Evolutionary conservation across 306 rosid genomes (phyloP), one percentile per base, ranked within the genome.

Genomic region (Sphenostylis stenocarpa): DNA sequence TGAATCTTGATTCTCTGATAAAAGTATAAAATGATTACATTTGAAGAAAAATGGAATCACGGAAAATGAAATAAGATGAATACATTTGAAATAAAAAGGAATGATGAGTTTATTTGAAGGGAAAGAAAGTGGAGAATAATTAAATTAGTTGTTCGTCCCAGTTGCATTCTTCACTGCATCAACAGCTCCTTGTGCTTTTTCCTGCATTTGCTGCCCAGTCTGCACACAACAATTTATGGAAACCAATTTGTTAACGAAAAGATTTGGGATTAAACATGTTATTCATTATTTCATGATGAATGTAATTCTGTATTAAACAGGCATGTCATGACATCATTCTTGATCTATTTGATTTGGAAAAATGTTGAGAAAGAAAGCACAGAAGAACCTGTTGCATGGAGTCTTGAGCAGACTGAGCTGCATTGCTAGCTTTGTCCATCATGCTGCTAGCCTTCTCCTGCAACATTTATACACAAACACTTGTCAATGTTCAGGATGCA

Each of bases 91-190:
- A n/a, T n/a, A n/a, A n/a, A n/a, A n/a, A n/a, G n/a, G n/a, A n/a
- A n/a, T n/a, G n/a, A n/a, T n/a, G n/a, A n/a, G 51, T 58, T 66
- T 80, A 80, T 74, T 74, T 60, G 52, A 75, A 29, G 21, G 44
- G 48, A 68, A 75, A 43, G 64, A 11, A 56, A 34, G 15, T 41
- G 0, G 21, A 67, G 11, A 47, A 44, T 31, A 31, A 4, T 41
- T 16, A 33, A 62, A 34, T 72, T 89, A 75, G 71, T 83, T 88
- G 81, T 86, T 90, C 57, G 77, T 75, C 31, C 94, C 94, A 14
- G 90, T 88, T 16, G 97, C 92, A 83, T 90, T 53, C 88, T 90
- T 92, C 61, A 83, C 81, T 13, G 90, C 80, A 0, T 87, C 93
- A 26, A 64, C 84, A 21, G 93, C 91, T 60, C 83, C 96, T 62